Conservation (phyloP, 2,329 filamentous ascomycete genomes). For the Calonectria henricotiae region DNA sequence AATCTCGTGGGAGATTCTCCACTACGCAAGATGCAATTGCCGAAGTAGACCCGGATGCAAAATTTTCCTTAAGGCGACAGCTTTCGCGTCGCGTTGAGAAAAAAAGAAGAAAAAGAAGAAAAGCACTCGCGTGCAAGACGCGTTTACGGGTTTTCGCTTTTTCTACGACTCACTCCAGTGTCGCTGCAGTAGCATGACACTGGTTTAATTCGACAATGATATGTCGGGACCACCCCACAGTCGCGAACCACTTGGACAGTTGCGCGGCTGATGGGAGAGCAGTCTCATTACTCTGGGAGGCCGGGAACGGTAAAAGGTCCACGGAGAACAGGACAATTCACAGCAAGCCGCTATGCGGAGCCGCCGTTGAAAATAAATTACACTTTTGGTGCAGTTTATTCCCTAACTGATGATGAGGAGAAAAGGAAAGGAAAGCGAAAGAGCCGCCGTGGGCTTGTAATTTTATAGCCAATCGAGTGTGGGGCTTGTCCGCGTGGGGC, state of each 20-base stretch:
- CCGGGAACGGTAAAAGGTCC: slow-evolving; percentile 72
- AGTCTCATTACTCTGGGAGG: slow-evolving; percentile 66
- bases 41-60: too few species aligned
- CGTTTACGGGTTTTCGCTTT: not conserved
- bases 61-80: too few species aligned
- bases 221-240: slow-evolving; percentile 71
- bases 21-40: too few species aligned
- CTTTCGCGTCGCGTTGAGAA: too few species aligned
- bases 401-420: slow-evolving; percentile 61
- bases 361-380: slow-evolving; percentile 65
- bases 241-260: slow-evolving; percentile 62
- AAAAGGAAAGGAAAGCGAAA: slow-evolving; percentile 48
- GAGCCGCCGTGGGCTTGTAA: not conserved
- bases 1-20: too few species aligned
- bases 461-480: slow-evolving; percentile 1
- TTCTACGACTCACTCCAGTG: not conserved
- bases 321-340: slow-evolving; percentile 66
- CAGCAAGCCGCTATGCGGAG: slow-evolving; percentile 72
- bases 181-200: too few species aligned
- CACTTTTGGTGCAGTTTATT: slow-evolving; percentile 68
- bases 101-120: too few species aligned
- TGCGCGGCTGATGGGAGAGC: slow-evolving; percentile 66
- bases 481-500: too few species aligned
- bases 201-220: slow-evolving; percentile 13
- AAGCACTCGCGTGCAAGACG: too few species aligned